These are phyloP conservation scores for Fusarium longipes DNA, from an alignment of 2,329 filamentous ascomycete species.

Conservation along the genomic window DNA sequence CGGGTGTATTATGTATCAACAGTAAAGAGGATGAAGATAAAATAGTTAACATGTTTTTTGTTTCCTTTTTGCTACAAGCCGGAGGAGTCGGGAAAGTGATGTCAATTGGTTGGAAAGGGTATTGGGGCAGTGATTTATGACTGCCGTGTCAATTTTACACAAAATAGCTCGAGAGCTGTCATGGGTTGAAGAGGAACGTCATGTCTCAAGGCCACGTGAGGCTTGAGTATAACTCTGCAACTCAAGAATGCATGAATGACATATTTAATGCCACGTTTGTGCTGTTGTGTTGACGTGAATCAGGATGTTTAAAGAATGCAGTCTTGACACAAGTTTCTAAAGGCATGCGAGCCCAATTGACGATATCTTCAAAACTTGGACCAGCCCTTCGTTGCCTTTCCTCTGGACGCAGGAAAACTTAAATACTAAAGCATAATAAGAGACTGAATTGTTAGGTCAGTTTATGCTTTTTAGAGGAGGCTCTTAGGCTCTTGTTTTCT, in stretches of 20 bases:
- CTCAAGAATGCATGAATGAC: slow-evolving; percentile 45
- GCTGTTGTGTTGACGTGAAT: not conserved
- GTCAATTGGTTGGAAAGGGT: slow-evolving; percentile 41
- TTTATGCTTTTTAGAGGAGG: too few relatives aligned
- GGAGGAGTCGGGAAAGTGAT: slow-evolving; percentile 43
- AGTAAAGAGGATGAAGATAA: slow-evolving; percentile 46
- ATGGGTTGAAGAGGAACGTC: slow-evolving; percentile 31
- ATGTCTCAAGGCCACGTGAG: slow-evolving; percentile 22
- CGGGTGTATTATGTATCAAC: slow-evolving; percentile 45
- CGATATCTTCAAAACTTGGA: too few relatives aligned
- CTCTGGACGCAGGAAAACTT: too few relatives aligned
- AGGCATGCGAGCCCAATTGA: too few relatives aligned
- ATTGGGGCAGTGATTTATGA: slow-evolving; percentile 41
- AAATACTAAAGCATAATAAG: too few relatives aligned
- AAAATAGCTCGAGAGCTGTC: slow-evolving; percentile 37
- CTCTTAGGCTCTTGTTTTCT: too few relatives aligned
- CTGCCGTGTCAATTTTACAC: slow-evolving; percentile 42
- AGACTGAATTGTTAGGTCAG: too few relatives aligned
- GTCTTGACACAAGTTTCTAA: too few relatives aligned
- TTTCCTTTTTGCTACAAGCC: slow-evolving; percentile 41
- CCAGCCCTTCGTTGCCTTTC: too few relatives aligned
- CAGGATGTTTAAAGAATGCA: not conserved
- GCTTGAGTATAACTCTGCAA: slow-evolving; percentile 32
- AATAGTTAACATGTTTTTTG: slow-evolving; percentile 47
- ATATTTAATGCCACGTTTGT: slow-evolving; percentile 36